A percentile compares a stretch with the other conserved stretches of the same genome.
These are phyloP conservation scores for Rhododendron henanense DNA, from an alignment of 148 eudicot species.

Conservation along the genomic window DNA sequence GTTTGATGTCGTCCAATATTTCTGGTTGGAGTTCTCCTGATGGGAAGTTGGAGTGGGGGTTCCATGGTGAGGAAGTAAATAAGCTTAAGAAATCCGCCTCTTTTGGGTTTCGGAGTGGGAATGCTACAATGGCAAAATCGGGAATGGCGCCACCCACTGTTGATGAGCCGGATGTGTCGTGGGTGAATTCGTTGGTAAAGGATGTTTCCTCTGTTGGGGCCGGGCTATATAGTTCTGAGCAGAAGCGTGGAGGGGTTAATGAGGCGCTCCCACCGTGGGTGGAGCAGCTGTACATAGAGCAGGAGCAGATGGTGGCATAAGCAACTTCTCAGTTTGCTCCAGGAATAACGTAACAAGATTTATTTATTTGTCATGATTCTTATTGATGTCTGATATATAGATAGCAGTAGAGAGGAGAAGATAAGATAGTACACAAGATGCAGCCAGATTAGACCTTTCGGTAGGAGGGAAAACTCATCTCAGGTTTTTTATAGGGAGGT, in stretches of 20 bases:
- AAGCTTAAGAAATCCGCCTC: slow-evolving; percentile 85
- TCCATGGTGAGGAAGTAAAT: slow-evolving; percentile 51
- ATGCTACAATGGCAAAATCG: slow-evolving; percentile 6
- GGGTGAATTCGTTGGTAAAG: slow-evolving; percentile 84
- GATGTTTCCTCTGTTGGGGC: slow-evolving; percentile 45
- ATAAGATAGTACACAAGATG: not conserved
- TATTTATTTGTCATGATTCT: not conserved
- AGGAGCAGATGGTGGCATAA: slow-evolving; percentile 69
- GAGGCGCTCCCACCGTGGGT: slow-evolving; percentile 56
- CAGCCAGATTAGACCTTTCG: slow-evolving; percentile 1
- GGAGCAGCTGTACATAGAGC: slow-evolving; percentile 83
- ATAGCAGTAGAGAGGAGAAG: not conserved
- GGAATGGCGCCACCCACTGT: slow-evolving; percentile 18
- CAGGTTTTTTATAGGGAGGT: not conserved
- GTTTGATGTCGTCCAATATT: slow-evolving; percentile 29
- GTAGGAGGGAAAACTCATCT: not conserved
- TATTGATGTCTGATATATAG: slow-evolving; percentile 14
- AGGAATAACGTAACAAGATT: slow-evolving; percentile 1
- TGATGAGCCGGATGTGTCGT: slow-evolving; percentile 82
- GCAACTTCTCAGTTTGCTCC: not conserved
- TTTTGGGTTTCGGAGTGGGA: slow-evolving; percentile 49
- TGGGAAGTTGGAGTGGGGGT: slow-evolving; percentile 81
- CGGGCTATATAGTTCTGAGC: slow-evolving; percentile 29
- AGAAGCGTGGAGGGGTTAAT: slow-evolving; percentile 20
- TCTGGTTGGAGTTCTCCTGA: slow-evolving; percentile 67